Base-by-base conservation (phyloP, 257 asterid species). In the Ballota nigra region DNA sequence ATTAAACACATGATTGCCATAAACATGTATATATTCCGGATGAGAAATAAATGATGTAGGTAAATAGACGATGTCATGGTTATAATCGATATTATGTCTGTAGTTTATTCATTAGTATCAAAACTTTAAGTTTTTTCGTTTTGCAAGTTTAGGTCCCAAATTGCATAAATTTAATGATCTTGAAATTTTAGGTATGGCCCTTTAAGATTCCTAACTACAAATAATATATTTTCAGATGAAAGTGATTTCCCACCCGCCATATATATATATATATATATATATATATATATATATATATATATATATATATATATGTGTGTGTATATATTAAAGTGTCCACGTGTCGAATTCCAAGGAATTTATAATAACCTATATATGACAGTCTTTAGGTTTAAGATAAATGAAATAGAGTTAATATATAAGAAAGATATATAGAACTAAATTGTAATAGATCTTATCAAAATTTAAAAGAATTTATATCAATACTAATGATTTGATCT, bases 61-160 rank as follows among this genome's bases (percentile, higher is more conserved):
- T 33, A 26, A 19, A 68, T 28, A 31, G 22, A 51, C 26, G 57
- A 68, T 24, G 29, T 69, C 75, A 38, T 75, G 70, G 61, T 75
- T 13, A 57, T 59, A 18, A 29, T 24, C 24, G 4, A 33, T 6
- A 6, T 4, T 1, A 38, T 29, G 9, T 11, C 5, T 64, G 13
- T 11, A 40, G 47, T 63, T 64, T 15, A 68, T 51, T 36, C 51
- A 62, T 72, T n/a, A 63, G 59, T 67, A 28, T 58, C 51, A 49
- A 45, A 9, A 36, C 43, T 36, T 11, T 15, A 43, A 10, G 9
- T 0, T 45, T 11, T 68, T 68, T 68, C 34, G 10, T 52, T 43
- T 43, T 13, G 52, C 34, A 47, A 29, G 11, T 20, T 51, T 55
- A 15, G 43, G 66, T 56, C 57, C 3, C 63, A 51, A 29, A 34